phyloP scores from a whole-genome alignment of 306 rosid species.

The Cercis canadensis region DNA sequence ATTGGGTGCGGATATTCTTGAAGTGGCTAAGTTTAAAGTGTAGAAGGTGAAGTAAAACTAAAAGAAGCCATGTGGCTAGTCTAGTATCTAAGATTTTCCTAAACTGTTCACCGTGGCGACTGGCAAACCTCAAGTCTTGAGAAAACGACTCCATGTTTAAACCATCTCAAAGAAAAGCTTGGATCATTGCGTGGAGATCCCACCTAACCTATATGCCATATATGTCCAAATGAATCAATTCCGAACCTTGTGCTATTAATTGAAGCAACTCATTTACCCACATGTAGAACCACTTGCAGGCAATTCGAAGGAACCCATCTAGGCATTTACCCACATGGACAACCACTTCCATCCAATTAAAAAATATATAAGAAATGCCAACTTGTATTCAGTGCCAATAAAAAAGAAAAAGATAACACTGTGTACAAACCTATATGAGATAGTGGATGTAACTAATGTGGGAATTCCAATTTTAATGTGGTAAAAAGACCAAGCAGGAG shows the following conservation, averaged over 20 bases:
- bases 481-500: no score
- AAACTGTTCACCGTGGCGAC: background rate
- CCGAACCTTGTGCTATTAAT: background rate
- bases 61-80: background rate
- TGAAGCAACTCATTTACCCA: background rate
- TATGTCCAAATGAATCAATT: background rate
- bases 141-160: background rate
- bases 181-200: background rate
- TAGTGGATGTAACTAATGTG: no score
- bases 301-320: no score
- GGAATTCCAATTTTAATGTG: no score
- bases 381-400: no score
- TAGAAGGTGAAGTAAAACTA: no score
- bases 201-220: background rate
- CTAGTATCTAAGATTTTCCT: background rate
- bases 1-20: conserved; percentile 38
- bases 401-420: no score
- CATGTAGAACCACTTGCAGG: no score
- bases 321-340: no score
- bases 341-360: no score
- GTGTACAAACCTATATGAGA: no score
- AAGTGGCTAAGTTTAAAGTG: conserved; percentile 14
- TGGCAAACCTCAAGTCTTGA: background rate
- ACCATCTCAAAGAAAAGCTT: background rate
- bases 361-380: no score